phyloP scores from a whole-genome alignment of 2,329 filamentous ascomycete species.

The Daldinia sp. region DNA sequence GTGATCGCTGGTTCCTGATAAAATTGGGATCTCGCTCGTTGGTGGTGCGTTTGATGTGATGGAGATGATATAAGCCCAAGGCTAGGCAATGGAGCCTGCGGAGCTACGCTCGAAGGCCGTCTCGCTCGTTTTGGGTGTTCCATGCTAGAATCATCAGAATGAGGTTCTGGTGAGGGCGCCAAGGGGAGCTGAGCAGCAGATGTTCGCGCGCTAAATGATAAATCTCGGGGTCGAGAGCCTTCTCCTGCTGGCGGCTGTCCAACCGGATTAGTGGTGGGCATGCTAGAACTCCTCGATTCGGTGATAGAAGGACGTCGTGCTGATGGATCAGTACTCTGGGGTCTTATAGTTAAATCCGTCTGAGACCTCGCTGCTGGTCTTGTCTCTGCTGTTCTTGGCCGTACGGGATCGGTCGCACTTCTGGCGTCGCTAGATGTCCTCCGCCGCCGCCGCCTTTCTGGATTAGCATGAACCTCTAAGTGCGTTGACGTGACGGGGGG shows the following conservation, averaged over 20 bases:
- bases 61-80: conserved; percentile 50
- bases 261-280: conserved; percentile 49
- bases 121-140: conserved; percentile 47
- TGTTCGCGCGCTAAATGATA: conserved; percentile 56
- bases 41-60: conserved; percentile 51
- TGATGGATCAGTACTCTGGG: conserved; percentile 56
- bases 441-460: conserved; percentile 59
- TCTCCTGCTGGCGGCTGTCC: conserved; percentile 41
- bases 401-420: conserved; percentile 64
- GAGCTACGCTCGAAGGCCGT: conserved; percentile 57
- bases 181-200: conserved; percentile 42
- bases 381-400: conserved; percentile 57
- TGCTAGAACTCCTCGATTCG: conserved; percentile 58
- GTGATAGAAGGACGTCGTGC: conserved; percentile 56
- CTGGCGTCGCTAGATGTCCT: conserved; percentile 68
- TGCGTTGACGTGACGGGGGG: conserved; percentile 63
- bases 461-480: conserved; percentile 63
- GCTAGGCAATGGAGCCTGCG: conserved; percentile 50
- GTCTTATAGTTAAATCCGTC: conserved; percentile 69
- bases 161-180: conserved; percentile 32
- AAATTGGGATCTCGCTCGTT: conserved; percentile 61
- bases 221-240: conserved; percentile 45
- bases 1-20: conserved; percentile 78
- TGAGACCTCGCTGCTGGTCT: conserved; percentile 71
- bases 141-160: conserved; percentile 41